Percentiles rank a stretch among this genome's conserved stretches.
Conservation (phyloP, 768 basidiomycete genomes). For the Paxillus involutus region DNA sequence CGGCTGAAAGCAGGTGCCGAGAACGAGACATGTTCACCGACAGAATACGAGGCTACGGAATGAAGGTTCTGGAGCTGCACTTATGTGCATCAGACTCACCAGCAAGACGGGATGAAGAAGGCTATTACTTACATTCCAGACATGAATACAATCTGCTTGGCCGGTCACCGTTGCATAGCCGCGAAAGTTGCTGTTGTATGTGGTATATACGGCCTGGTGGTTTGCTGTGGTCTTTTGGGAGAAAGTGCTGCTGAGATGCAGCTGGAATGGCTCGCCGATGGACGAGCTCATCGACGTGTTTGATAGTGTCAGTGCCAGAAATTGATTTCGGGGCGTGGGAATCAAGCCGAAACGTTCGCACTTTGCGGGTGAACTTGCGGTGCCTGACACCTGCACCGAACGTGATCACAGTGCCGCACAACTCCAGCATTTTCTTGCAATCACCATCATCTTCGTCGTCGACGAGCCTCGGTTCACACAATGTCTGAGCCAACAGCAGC, state of each 20-base stretch:
- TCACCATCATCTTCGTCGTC: constrained; percentile 6
- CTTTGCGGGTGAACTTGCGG: too few species aligned
- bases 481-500: constrained; percentile 27
- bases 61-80: constrained; percentile 63
- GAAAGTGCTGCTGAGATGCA: constrained; percentile 23
- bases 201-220: constrained; percentile 17
- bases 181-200: constrained; percentile 33
- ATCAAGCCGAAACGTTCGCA: constrained; percentile 1
- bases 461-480: constrained; percentile 1
- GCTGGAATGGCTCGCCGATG: constrained; percentile 31
- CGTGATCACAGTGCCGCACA: too few species aligned
- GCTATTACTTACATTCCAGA: constrained; percentile 59
- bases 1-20: constrained; percentile 55
- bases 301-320: background rate
- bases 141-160: constrained; percentile 74
- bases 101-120: background rate
- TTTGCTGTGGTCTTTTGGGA: constrained; percentile 2
- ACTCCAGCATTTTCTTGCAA: background rate
- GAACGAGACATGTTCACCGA: constrained; percentile 65
- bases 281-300: constrained; percentile 27
- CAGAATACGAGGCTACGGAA: constrained; percentile 65
- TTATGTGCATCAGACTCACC: constrained; percentile 8
- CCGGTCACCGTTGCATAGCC: constrained; percentile 66
- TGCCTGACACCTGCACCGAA: too few species aligned
- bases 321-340: constrained; percentile 21